A percentile compares a stretch with the other conserved stretches of the same genome.
phyloP scores from a whole-genome alignment of 2,329 filamentous ascomycete species.

The Xylaria sp. region DNA sequence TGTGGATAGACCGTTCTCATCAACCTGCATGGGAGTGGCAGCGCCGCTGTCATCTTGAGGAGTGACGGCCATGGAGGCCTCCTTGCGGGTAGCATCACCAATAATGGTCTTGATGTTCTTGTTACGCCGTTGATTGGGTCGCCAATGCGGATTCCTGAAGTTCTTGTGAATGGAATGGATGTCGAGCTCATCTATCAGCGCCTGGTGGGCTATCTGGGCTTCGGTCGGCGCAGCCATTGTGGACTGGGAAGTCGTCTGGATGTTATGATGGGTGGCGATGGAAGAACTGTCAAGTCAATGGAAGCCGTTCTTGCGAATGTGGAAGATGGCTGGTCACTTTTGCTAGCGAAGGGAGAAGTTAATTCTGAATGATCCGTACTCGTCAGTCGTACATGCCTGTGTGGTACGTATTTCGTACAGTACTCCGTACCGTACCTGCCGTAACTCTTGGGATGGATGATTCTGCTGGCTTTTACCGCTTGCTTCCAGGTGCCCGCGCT shows the following conservation, averaged over 20 bases:
- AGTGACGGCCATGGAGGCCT: slow-evolving; percentile 80
- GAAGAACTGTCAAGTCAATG: background rate
- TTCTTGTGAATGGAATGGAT: slow-evolving; percentile 79
- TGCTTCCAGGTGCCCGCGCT: background rate
- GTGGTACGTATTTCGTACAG: background rate
- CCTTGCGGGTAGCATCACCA: slow-evolving; percentile 78
- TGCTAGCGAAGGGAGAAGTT: background rate
- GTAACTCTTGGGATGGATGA: background rate
- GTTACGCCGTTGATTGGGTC: slow-evolving; percentile 89
- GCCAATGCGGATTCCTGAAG: slow-evolving; percentile 89
- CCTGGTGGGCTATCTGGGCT: slow-evolving; percentile 73
- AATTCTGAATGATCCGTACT: background rate
- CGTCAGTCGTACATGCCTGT: background rate
- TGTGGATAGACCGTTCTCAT: slow-evolving; percentile 48
- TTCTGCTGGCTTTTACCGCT: slow-evolving; percentile 2
- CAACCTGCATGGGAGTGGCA: slow-evolving; percentile 57
- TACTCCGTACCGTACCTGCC: too few species aligned
- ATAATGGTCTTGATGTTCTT: slow-evolving; percentile 98
- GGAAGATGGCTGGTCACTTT: background rate
- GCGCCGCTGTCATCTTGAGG: slow-evolving; percentile 69
- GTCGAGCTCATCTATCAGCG: slow-evolving; percentile 85
- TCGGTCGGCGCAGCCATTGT: slow-evolving; percentile 60
- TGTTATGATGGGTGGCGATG: background rate
- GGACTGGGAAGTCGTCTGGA: background rate
- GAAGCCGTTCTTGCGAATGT: background rate